Base-by-base conservation (phyloP, 129 eudicot species). In the Artemisia annua region DNA sequence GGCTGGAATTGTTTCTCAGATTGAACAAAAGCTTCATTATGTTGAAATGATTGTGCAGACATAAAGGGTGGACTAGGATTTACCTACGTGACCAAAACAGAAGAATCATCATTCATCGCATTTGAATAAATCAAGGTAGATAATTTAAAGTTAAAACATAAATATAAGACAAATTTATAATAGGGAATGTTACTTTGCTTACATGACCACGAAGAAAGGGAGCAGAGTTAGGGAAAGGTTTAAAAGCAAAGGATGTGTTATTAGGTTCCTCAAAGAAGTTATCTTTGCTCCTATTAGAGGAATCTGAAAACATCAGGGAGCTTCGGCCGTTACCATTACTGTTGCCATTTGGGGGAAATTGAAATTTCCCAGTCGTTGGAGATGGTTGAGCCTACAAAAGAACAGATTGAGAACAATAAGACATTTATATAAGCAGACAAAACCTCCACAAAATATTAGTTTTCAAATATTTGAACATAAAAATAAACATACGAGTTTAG, bases 331-430 rank as follows among this genome's bases (percentile, higher is more conserved):
- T 69, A 63, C 84, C 78, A 58, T 74, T 69, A 50, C 35, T 30
- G 58, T 67, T 75, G 48, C 81, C 84, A 62, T 71, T 80, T 67
- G 81, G 63, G 62, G 74, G 80, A 78, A 84, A 86, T 56, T 80
- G 76, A 51, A 88, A 86, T 69, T 88, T 86, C 65, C 97, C 97
- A 0, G 95, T 88, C 30, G 97, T 91, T 63, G 97, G 97, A 80
- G 97, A 91, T 66, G 96, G 92, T 79, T 77, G 88, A 79, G 81
- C 92, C 95, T 91, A 86, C 24, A 80, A 66, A 16, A 70, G 55
- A 65, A 56, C 16, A 44, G 16, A 46, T 30, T 17, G 0, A 78
- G 48, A 71, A 55, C 22, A 24, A 54, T 67, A n/a, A 17, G 66
- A 10, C 16, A 28, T 9, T 52, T 52, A 2, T 52, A 15, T 52